Evolutionary conservation across 169 alveolate genomes (phyloP).

Genomic region (Cryptosporidium ubiquitum): DNA sequence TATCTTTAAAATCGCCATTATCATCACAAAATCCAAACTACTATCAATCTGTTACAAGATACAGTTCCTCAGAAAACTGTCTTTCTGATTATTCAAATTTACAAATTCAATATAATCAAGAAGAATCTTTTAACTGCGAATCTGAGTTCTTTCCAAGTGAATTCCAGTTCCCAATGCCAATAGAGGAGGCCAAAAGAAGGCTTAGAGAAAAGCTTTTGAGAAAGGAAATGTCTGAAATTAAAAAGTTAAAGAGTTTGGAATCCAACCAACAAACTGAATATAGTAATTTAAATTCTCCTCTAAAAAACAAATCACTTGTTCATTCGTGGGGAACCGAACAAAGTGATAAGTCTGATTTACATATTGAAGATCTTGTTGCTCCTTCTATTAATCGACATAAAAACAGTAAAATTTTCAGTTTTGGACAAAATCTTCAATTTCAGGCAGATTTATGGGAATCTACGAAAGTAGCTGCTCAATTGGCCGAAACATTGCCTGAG

Average conservation of each 20-base stretch:
- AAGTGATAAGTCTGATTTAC: conserved; percentile 64
- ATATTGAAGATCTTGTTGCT: conserved; percentile 52
- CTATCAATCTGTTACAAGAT: conserved; percentile 24
- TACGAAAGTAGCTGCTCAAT: conserved; percentile 56
- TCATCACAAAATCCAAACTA: not conserved
- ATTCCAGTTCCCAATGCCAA: conserved; percentile 43
- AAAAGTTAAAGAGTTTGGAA: not conserved
- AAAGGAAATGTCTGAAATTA: not conserved
- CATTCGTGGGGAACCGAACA: conserved; percentile 62
- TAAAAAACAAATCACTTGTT: not conserved
- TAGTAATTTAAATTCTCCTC: not conserved
- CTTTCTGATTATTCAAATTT: conserved; percentile 9
- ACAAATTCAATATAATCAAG: not conserved
- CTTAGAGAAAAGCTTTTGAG: conserved; percentile 38
- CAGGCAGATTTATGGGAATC: conserved; percentile 28
- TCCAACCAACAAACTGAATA: not conserved
- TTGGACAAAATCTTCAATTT: not conserved
- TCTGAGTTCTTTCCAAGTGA: conserved; percentile 62
- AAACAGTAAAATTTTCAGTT: not conserved
- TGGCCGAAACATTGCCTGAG: conserved; percentile 57
- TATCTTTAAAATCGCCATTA: not conserved
- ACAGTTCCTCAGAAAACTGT: conserved; percentile 11
- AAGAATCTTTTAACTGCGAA: not conserved
- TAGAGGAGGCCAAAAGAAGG: conserved; percentile 56
- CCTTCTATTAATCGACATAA: not conserved